phyloP scores from a whole-genome alignment of 495 filamentous ascomycete genomes.

The Cercophora scortea region DNA sequence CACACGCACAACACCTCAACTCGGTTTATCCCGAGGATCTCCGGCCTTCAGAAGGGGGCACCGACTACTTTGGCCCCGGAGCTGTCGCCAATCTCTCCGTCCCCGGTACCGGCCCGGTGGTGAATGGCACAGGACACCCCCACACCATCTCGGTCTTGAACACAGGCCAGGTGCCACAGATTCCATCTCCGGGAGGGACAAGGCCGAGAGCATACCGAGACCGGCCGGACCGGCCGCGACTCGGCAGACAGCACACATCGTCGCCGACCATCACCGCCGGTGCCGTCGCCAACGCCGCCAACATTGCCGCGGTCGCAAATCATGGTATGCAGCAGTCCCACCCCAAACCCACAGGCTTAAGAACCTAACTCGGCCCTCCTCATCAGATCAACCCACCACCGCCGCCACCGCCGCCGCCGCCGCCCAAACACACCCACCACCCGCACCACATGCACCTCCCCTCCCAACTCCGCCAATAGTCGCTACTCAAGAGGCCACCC shows the following conservation, averaged over 20 bases:
- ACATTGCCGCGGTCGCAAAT: slow-evolving; percentile 7
- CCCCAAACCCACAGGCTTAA: slow-evolving; percentile 35
- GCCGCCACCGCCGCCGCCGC: background rate
- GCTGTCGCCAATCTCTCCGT: slow-evolving; percentile 45
- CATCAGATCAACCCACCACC: slow-evolving; percentile 33
- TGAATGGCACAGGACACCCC: slow-evolving; percentile 25
- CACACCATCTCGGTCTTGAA: slow-evolving; percentile 69
- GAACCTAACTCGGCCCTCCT: slow-evolving; percentile 31
- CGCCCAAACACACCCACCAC: slow-evolving; percentile 4
- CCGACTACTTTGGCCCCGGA: slow-evolving; percentile 88
- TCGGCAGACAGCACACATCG: slow-evolving; percentile 66
- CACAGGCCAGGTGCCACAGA: slow-evolving; percentile 68
- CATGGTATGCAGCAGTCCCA: slow-evolving; percentile 25
- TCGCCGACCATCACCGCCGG: slow-evolving; percentile 62
- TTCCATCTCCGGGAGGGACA: slow-evolving; percentile 76
- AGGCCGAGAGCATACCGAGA: slow-evolving; percentile 34
- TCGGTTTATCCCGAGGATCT: slow-evolving; percentile 54
- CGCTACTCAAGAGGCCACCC: slow-evolving; percentile 24
- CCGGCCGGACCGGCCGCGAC: slow-evolving; percentile 45
- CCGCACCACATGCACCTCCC: slow-evolving; percentile 39
- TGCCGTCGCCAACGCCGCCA: slow-evolving; percentile 13
- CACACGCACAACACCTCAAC: slow-evolving; percentile 34
- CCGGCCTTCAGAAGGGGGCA: slow-evolving; percentile 62
- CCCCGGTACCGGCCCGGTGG: slow-evolving; percentile 16
- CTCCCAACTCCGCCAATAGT: slow-evolving; percentile 45